Evolutionary conservation across 2,329 filamentous ascomycete genomes (phyloP), one percentile per base, ranked within the genome.

Genomic region (Tolypocladium guangdongense): DNA sequence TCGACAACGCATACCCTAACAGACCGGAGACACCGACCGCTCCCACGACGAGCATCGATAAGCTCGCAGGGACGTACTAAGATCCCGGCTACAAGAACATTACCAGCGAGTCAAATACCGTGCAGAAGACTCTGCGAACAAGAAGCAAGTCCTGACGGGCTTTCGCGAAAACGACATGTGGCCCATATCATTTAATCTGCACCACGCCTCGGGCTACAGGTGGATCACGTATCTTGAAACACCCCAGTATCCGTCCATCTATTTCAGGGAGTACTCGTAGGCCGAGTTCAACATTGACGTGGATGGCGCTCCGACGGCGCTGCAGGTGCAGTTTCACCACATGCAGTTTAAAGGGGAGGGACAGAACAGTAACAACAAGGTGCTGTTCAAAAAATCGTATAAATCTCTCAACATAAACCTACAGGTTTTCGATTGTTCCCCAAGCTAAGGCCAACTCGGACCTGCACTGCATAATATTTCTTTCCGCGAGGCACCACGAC

Each of bases 171-270:
- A 20, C 57, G 55, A n/a, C 54, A 53, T 24, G n/a, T 5, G 14
- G 41, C 41, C 41, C 41, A 3, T 45, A 10, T 27, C 22, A 1
- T 35, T 62, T 30, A 52, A 32, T 6, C 50, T 68, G 11, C 55
- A 64, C n/a, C 66, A 68, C 33, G 62, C 64, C 4, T 63, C 62
- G 6, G 63, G 64, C 0, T 57, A 61, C 22, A 63, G 57, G 43
- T 68, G 66, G 65, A 55, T 63, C 4, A 30, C 60, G n/a, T 55
- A 58, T 18, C 20, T 43, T 18, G n/a, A n/a, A 2, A 16, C 14
- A 11, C 32, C 33, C 4, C 37, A 45, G 20, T 50, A 54, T 8
- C 50, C 50, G 4, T 36, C 47, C 5, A n/a, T 39, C 1, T 18
- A 30, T 7, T 45, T 45, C 4, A 18, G 16, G 8, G 16, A 7